These are phyloP conservation scores for Microcyclospora tardicrescens DNA, from an alignment of 2,329 filamentous ascomycete genomes.

Conservation along the genomic window DNA sequence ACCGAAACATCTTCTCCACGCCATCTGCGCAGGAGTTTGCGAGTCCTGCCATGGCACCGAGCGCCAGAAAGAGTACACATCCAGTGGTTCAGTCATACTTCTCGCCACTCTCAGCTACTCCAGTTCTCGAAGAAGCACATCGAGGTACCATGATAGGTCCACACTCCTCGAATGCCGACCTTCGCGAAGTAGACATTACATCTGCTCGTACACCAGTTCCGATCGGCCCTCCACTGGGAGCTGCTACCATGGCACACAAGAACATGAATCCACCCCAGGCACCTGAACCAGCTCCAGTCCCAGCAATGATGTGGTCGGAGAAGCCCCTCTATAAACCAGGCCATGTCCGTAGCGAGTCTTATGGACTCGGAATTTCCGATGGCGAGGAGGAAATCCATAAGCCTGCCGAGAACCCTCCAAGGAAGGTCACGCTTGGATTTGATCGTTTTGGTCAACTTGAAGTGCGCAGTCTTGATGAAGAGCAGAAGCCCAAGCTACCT, in stretches of 20 bases:
- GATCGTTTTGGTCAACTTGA: constrained; percentile 20
- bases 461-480: constrained; percentile 12
- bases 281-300: background rate
- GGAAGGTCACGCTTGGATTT: constrained; percentile 15
- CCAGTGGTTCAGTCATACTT: constrained; percentile 11
- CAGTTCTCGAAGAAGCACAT: constrained; percentile 18
- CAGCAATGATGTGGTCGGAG: constrained; percentile 1
- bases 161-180: constrained; percentile 13
- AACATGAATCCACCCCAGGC: background rate
- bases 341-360: constrained; percentile 13
- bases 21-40: constrained; percentile 15
- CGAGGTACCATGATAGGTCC: constrained; percentile 16
- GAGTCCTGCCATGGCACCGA: constrained; percentile 2
- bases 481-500: constrained; percentile 6
- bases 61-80: constrained; percentile 5
- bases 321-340: constrained; percentile 4
- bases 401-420: constrained; percentile 8
- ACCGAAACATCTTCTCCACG: constrained; percentile 11
- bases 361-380: constrained; percentile 14
- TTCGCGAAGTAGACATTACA: constrained; percentile 12
- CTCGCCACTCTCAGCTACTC: constrained; percentile 19
- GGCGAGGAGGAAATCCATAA: constrained; percentile 12
- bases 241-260: constrained; percentile 8
- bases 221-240: constrained; percentile 6
- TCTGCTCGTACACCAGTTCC: constrained; percentile 8